Conservation (phyloP, 148 eudicot species). For the Simmondsia chinensis region DNA sequence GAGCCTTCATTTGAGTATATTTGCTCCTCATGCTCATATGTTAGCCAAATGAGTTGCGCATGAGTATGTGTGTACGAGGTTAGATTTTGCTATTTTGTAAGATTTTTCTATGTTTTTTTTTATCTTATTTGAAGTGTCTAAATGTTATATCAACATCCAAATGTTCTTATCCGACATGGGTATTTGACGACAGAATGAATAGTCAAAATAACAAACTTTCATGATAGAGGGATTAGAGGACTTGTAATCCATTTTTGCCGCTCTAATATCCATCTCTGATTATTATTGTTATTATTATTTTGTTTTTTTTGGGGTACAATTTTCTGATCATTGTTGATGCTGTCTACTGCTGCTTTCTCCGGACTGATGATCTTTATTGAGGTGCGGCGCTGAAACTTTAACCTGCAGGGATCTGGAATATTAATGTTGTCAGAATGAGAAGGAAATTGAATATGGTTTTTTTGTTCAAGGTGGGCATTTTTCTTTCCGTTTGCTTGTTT, state of each 20-base stretch:
- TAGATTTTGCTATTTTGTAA: too few relatives aligned
- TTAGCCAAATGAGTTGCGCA: too few relatives aligned
- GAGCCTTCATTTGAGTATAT: too few relatives aligned
- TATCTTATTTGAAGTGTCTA: too few relatives aligned
- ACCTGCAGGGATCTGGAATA: slow-evolving; percentile 30
- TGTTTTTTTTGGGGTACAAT: slow-evolving; percentile 26
- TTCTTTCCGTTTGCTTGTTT: slow-evolving; percentile 2
- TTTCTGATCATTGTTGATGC: slow-evolving; percentile 68
- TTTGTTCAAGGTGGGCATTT: neutral
- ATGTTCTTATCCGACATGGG: too few relatives aligned
- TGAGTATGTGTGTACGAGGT: too few relatives aligned
- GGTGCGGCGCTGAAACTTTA: slow-evolving; percentile 44
- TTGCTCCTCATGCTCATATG: too few relatives aligned
- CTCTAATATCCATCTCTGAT: neutral
- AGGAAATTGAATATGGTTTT: neutral
- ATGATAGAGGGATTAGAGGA: neutral
- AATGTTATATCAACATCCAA: too few relatives aligned
- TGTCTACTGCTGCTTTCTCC: slow-evolving; percentile 76
- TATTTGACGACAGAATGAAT: too few relatives aligned
- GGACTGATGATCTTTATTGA: slow-evolving; percentile 37
- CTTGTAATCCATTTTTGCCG: neutral
- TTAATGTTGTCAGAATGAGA: neutral
- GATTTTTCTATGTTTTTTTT: too few relatives aligned
- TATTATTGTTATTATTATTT: too few relatives aligned
- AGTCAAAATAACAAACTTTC: too few relatives aligned